Percentiles rank a stretch among this genome's conserved stretches.
Evolutionary conservation across 306 rosid species (phyloP).

Genomic region (Begonia peltatifolia): DNA sequence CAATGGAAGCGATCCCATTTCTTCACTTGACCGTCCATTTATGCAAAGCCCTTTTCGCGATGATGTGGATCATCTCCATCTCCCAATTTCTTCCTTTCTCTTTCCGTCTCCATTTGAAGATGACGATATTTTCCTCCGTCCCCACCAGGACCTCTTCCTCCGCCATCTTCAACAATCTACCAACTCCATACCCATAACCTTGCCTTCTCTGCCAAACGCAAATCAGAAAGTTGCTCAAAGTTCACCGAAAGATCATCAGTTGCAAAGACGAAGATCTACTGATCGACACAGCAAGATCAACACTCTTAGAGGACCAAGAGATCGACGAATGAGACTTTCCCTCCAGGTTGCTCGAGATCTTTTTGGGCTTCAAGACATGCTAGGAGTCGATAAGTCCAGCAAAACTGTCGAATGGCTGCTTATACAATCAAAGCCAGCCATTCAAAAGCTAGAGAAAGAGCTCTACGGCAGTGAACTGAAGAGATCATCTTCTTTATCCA

Average conservation of each 20-base stretch:
- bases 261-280: conserved; percentile 32
- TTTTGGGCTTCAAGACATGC: conserved; percentile 72
- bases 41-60: not conserved
- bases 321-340: conserved; percentile 82
- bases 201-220: too few relatives aligned
- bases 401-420: conserved; percentile 87
- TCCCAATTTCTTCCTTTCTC: conserved; percentile 28
- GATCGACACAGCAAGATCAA: conserved; percentile 90
- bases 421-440: conserved; percentile 35
- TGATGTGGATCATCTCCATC: not conserved
- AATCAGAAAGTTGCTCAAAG: not conserved
- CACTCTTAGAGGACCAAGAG: conserved; percentile 54
- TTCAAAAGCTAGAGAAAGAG: conserved; percentile 36
- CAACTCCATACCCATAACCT: not conserved
- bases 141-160: conserved; percentile 16
- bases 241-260: conserved; percentile 1
- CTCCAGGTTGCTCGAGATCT: conserved; percentile 59
- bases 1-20: conserved; percentile 27
- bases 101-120: conserved; percentile 45
- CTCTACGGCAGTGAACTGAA: conserved; percentile 6
- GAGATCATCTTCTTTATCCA: conserved; percentile 37
- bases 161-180: conserved; percentile 11
- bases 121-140: conserved; percentile 19
- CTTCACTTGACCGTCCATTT: conserved; percentile 30
- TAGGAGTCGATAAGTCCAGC: conserved; percentile 80